Evolutionary conservation across 2,329 filamentous ascomycete genomes (phyloP).

Genomic region (Pestalotiopsis fici): DNA sequence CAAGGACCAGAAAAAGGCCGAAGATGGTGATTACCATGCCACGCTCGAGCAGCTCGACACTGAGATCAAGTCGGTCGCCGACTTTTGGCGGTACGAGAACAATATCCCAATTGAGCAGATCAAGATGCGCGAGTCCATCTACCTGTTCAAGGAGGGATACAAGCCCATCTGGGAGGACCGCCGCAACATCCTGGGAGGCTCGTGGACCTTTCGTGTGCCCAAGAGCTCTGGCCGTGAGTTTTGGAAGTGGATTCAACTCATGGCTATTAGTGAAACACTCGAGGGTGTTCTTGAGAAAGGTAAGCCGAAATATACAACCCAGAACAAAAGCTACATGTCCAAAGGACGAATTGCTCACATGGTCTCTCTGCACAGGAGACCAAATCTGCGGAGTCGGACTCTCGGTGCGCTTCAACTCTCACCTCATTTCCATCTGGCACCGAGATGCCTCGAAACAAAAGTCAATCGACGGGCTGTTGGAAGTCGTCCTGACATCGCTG

Average conservation of each 20-base stretch:
- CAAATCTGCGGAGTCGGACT: constrained; percentile 90
- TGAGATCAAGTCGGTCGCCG: constrained; percentile 78
- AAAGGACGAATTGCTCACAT: neutral
- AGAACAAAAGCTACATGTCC: neutral
- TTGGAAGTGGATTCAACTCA: constrained; percentile 79
- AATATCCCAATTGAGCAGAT: constrained; percentile 77
- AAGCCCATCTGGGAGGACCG: constrained; percentile 82
- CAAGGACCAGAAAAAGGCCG: constrained; percentile 43
- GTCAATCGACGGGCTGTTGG: constrained; percentile 74
- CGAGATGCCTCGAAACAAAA: constrained; percentile 79
- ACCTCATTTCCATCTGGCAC: constrained; percentile 92
- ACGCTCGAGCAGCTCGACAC: constrained; percentile 63
- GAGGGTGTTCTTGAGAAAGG: constrained; percentile 72
- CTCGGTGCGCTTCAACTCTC: constrained; percentile 84
- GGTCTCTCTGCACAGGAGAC: constrained; percentile 55
- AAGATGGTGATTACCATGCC: constrained; percentile 48
- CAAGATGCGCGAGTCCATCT: constrained; percentile 75
- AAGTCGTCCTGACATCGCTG: constrained; percentile 72
- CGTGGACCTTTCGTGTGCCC: constrained; percentile 89
- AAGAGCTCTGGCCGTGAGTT: constrained; percentile 73
- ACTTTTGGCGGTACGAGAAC: constrained; percentile 83
- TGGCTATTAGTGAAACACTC: constrained; percentile 81
- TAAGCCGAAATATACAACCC: constrained; percentile 37
- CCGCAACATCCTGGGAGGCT: constrained; percentile 81
- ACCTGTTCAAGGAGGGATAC: constrained; percentile 79